Evolutionary conservation across 176 grass and related monocot genomes (phyloP).

Genomic region (Bothriochloa decipiens): DNA sequence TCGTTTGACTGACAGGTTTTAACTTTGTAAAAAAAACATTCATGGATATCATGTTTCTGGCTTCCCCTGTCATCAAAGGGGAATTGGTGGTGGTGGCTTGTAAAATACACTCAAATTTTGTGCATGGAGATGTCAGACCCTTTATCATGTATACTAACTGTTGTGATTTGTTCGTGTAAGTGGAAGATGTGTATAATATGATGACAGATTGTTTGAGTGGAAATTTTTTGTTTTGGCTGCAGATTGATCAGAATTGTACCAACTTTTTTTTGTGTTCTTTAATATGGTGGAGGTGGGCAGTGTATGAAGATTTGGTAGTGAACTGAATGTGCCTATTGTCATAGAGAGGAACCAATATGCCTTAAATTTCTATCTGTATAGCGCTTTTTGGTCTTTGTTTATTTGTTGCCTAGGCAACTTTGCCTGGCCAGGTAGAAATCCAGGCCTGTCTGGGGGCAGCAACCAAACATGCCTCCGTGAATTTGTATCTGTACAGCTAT

Average conservation of each 20-base stretch:
- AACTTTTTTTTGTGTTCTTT: neutral
- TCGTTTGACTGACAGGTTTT: slow-evolving; percentile 35
- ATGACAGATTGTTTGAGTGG: slow-evolving; percentile 27
- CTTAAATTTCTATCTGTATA: neutral
- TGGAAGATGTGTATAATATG: slow-evolving; percentile 30
- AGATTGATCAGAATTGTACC: neutral
- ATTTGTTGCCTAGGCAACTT: too few relatives aligned
- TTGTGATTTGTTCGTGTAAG: neutral
- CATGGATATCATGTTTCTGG: slow-evolving; percentile 31
- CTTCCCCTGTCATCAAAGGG: neutral
- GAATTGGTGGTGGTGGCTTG: slow-evolving; percentile 36
- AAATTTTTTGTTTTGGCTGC: neutral
- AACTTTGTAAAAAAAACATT: slow-evolving; percentile 40
- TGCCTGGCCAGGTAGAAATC: neutral
- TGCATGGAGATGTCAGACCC: slow-evolving; percentile 6
- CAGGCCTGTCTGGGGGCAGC: too few relatives aligned
- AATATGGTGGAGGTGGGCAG: neutral
- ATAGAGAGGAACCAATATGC: neutral
- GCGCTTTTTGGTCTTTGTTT: neutral
- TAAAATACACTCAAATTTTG: slow-evolving; percentile 40
- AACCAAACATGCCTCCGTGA: neutral
- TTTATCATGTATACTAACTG: slow-evolving; percentile 3
- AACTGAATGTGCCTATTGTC: neutral
- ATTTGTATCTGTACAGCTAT: neutral
- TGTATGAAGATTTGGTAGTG: neutral